Conservation (phyloP, 208 protist genomes). For the Crithidia brevicula region DNA sequence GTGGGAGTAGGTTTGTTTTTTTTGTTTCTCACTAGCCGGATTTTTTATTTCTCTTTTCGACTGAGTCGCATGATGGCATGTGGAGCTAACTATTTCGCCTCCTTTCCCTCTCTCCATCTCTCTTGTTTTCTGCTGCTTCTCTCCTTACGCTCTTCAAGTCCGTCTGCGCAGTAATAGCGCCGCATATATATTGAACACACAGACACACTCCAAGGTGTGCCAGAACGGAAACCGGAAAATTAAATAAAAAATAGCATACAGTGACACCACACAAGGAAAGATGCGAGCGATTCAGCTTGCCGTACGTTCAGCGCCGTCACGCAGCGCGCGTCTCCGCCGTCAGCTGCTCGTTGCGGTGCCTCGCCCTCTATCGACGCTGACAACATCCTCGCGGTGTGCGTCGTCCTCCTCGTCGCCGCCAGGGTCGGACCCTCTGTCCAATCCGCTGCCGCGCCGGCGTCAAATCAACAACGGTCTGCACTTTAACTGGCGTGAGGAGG, state of each 20-base stretch:
- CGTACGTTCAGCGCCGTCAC: not conserved
- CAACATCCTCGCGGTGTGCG: not conserved
- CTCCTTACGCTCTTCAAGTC: too few relatives aligned
- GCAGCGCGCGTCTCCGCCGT: not conserved
- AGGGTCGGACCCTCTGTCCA: not conserved
- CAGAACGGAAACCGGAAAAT: too few relatives aligned
- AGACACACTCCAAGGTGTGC: too few relatives aligned
- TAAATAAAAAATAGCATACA: too few relatives aligned
- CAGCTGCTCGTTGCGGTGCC: not conserved
- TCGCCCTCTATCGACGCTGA: not conserved
- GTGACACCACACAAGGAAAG: not conserved
- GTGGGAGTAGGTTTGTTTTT: too few relatives aligned
- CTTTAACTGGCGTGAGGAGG: slow-evolving; percentile 70
- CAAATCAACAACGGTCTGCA: slow-evolving; percentile 65
- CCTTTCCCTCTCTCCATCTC: too few relatives aligned
- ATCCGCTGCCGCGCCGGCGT: slow-evolving; percentile 37
- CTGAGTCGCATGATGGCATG: too few relatives aligned
- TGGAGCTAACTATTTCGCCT: too few relatives aligned
- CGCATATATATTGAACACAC: too few relatives aligned
- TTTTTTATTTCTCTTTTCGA: slow-evolving; percentile 23
- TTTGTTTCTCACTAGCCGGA: not conserved
- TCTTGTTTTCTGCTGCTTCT: not conserved
- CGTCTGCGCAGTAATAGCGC: too few relatives aligned
- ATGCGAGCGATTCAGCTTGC: slow-evolving; percentile 12
- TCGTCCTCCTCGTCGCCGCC: not conserved